phyloP scores from a whole-genome alignment of 1,139 yeast genomes.

The Blastobotrys apis region DNA sequence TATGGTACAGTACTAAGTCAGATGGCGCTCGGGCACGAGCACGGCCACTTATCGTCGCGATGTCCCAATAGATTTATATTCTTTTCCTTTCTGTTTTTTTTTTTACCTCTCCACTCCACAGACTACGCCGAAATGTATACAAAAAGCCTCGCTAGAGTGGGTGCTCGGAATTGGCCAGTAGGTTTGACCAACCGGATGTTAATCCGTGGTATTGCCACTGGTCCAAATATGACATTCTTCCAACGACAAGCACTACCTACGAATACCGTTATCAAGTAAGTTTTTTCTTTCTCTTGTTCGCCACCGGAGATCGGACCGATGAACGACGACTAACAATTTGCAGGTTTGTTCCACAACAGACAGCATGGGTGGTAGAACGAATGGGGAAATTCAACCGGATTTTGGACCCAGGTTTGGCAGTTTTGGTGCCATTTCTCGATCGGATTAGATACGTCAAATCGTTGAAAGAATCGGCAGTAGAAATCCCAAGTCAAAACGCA shows the following conservation, averaged over 20 bases:
- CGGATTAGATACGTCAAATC: conserved; percentile 77
- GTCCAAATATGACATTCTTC: conserved; percentile 48
- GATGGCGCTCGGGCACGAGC: too few species aligned
- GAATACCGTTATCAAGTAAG: conserved; percentile 56
- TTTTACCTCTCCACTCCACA: too few species aligned
- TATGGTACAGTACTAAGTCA: too few species aligned
- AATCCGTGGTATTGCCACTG: conserved; percentile 1
- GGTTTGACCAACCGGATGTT: too few species aligned
- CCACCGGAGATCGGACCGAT: too few species aligned
- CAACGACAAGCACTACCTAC: conserved; percentile 65
- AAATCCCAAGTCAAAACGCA: conserved; percentile 79
- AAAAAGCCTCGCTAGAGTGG: too few species aligned
- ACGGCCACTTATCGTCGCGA: too few species aligned
- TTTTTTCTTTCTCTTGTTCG: background rate
- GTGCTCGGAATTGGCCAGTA: too few species aligned
- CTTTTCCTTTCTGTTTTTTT: too few species aligned
- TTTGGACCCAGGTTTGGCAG: conserved; percentile 72
- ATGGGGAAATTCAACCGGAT: conserved; percentile 82
- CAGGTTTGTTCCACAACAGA: conserved; percentile 82
- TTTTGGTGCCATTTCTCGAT: conserved; percentile 68
- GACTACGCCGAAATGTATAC: too few species aligned
- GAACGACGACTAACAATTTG: too few species aligned
- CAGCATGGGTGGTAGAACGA: conserved; percentile 87
- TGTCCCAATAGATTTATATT: too few species aligned
- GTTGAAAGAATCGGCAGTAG: conserved; percentile 76